Percentiles rank a stretch among this genome's conserved stretches.
These are phyloP conservation scores for Dendryphion nanum DNA, from an alignment of 2,329 filamentous ascomycete genomes.

Conservation along the genomic window DNA sequence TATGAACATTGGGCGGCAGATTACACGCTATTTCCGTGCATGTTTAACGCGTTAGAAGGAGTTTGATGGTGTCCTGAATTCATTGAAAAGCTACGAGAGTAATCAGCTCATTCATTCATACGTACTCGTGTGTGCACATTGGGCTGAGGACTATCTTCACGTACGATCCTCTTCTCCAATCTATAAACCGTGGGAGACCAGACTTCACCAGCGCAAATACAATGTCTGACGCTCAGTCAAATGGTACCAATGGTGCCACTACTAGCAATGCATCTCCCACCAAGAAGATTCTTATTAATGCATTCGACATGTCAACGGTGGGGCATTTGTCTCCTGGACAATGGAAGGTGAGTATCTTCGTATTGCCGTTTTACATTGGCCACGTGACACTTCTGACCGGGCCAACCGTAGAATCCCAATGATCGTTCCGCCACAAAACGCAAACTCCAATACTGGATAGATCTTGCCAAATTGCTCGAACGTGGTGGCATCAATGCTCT, in stretches of 20 bases:
- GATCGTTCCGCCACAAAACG: constrained; percentile 63
- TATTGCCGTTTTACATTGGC: background rate
- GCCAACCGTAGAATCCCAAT: constrained; percentile 56
- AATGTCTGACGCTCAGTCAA: constrained; percentile 15
- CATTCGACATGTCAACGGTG: constrained; percentile 65
- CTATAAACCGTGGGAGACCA: no score
- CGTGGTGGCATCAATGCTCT: constrained; percentile 62
- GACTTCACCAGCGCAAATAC: no score
- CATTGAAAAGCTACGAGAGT: no score
- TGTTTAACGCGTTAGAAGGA: no score
- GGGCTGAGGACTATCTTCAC: no score
- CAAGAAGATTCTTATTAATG: constrained; percentile 61
- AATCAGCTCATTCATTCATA: no score
- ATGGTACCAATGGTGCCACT: constrained; percentile 5
- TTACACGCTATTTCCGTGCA: no score
- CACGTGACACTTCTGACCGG: constrained; percentile 1
- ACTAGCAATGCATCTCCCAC: constrained; percentile 22
- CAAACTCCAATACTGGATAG: constrained; percentile 61
- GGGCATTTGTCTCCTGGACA: constrained; percentile 65
- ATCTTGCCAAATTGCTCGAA: constrained; percentile 62
- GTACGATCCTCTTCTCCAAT: no score
- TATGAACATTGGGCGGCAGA: no score
- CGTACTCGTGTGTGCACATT: no score
- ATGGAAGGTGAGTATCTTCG: constrained; percentile 55
- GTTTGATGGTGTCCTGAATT: no score